Conservation (phyloP, 805 yeast genomes). For the Cyberlindnera xishuangbannaensis region DNA sequence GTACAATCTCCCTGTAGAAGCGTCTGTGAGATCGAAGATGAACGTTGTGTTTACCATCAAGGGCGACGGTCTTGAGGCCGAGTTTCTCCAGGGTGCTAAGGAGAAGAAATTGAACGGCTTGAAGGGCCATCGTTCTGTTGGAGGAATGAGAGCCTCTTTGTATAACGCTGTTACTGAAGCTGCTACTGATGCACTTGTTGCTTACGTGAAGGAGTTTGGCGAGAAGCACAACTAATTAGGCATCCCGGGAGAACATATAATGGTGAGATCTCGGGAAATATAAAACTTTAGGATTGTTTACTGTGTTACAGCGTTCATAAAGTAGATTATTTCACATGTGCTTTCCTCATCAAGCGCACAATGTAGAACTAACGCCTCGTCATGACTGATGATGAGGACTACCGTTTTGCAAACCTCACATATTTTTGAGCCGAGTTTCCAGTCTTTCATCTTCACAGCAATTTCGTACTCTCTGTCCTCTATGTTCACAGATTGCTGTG, state of each 20-base stretch:
- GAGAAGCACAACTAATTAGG: too few species aligned
- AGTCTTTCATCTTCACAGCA: constrained; percentile 51
- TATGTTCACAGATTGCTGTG: constrained; percentile 1
- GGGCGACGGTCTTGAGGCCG: constrained; percentile 54
- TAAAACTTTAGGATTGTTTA: too few species aligned
- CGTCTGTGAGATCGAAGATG: constrained; percentile 74
- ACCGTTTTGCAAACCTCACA: constrained; percentile 58
- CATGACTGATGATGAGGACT: constrained; percentile 50
- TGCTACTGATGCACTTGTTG: constrained; percentile 12
- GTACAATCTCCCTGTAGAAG: constrained; percentile 61
- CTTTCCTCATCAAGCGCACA: constrained; percentile 61
- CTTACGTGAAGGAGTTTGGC: constrained; percentile 12
- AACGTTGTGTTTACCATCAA: constrained; percentile 84
- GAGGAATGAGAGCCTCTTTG: constrained; percentile 91
- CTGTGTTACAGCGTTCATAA: constrained; percentile 32
- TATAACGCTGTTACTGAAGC: constrained; percentile 71
- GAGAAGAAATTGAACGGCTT: constrained; percentile 62
- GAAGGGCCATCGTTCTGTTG: constrained; percentile 95
- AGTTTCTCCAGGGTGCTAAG: constrained; percentile 66
- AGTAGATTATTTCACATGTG: constrained; percentile 60
- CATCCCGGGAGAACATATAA: too few species aligned
- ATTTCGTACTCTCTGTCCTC: constrained; percentile 37
- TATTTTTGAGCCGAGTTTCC: constrained; percentile 60
- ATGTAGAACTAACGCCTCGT: constrained; percentile 57
- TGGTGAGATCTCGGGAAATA: too few species aligned